Evolutionary conservation across 2,329 filamentous ascomycete species (phyloP), one percentile per base, ranked within the genome.

Genomic region (Xylaria sp.): DNA sequence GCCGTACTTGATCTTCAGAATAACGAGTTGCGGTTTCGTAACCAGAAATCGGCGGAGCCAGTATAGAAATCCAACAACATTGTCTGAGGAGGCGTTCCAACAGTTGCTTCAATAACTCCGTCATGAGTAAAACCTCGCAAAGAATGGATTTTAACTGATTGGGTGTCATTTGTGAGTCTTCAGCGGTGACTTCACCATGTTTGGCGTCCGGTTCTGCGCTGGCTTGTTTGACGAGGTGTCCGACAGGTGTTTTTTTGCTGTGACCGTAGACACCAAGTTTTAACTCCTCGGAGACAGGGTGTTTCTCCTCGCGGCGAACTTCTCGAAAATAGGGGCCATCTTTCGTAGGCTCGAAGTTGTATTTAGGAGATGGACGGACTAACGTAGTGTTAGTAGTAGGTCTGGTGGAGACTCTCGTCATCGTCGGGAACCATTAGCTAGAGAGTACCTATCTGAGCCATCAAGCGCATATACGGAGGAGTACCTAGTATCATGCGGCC

Each of bases 11-110:
- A 90, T 89, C 71, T 83, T 75, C 88, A 42, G 13, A 9, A 19
- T 4, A 7, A 18, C 10, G 18, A 4, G 54, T 44, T 42, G 39
- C 19, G 35, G 34, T 34, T n/a, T 54, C 77, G 66, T 75, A 85
- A 82, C 87, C 86, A 90, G 19, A 88, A 77, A 75, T 90, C 88
- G 18, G 86, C 80, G 9, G 85, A 88, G 18, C 87, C 87, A 46
- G 87, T 89, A 70, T 91, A 88, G 62, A 90, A 89, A 68, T 89
- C 82, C 11, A 90, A 72, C 63, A 79, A 80, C 49, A 86, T 65
- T 51, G 74, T 83, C 75, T 90, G 87, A 1, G 79, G 72, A 13
- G 87, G 87, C 1, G 82, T 86, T 34, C 88, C 88, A 61, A 91
- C 85, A 11, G 75, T 69, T 30, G 90, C 82, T 35, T 82, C 1